Evolutionary conservation across 148 eudicot species (phyloP).

Genomic region (Diospyros lotus): DNA sequence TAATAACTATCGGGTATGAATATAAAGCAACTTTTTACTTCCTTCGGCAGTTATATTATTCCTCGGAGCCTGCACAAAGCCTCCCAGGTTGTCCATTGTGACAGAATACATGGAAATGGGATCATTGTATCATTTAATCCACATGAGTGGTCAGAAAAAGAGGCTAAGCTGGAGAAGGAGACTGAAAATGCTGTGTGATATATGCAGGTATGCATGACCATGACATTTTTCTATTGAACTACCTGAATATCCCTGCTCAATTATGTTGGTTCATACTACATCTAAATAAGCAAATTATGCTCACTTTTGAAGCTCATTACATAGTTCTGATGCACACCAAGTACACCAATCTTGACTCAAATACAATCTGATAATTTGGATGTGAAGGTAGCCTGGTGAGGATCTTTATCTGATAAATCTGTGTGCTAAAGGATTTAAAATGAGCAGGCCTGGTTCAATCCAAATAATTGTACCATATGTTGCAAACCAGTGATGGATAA

Average conservation of each 20-base stretch:
- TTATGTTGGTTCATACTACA: neutral
- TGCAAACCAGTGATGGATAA: neutral
- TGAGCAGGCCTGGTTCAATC: neutral
- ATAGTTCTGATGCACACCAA: neutral
- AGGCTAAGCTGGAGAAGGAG: slow-evolving; percentile 40
- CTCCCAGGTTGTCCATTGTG: slow-evolving; percentile 34
- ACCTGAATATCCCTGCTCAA: slow-evolving; percentile 2
- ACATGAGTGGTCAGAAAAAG: slow-evolving; percentile 32
- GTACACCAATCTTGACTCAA: neutral
- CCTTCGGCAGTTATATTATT: slow-evolving; percentile 29
- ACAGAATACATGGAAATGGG: slow-evolving; percentile 43
- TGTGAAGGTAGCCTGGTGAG: neutral
- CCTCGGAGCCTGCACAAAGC: slow-evolving; percentile 38
- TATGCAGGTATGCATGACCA: slow-evolving; percentile 26
- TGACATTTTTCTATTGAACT: neutral
- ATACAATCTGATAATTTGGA: neutral
- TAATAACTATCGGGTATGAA: neutral
- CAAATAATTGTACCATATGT: neutral
- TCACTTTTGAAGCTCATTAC: neutral
- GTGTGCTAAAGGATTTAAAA: neutral
- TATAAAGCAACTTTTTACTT: neutral
- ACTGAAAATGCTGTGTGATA: slow-evolving; percentile 35
- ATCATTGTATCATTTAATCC: slow-evolving; percentile 33
- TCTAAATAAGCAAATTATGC: neutral
- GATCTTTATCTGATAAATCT: neutral